These are phyloP conservation scores for Scenedesmus sp. DNA, from an alignment of 163 green algal genomes.

Conservation along the genomic window DNA sequence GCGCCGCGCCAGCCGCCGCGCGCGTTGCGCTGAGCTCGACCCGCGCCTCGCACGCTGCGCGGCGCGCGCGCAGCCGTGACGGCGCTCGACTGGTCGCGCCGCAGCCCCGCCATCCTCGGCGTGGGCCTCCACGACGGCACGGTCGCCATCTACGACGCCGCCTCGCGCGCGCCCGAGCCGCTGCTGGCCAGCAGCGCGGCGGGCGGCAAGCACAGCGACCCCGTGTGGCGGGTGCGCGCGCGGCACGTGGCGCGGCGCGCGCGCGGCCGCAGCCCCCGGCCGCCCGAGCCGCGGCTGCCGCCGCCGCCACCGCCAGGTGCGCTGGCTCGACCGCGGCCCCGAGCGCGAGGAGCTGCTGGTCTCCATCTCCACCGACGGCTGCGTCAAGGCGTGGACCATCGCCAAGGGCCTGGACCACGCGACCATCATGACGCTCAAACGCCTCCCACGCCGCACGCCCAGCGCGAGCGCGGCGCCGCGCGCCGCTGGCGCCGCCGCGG, in stretches of 20 bases:
- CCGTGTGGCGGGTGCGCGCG: slow-evolving; percentile 80
- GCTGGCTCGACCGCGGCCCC: slow-evolving; percentile 75
- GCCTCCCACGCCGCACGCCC: slow-evolving; percentile 60
- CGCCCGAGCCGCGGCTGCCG: no score
- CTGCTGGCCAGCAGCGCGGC: slow-evolving; percentile 45
- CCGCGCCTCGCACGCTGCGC: not conserved
- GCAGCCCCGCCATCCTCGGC: slow-evolving; percentile 78
- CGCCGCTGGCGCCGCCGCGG: not conserved
- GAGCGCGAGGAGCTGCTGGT: slow-evolving; percentile 86
- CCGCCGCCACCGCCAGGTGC: slow-evolving; percentile 52
- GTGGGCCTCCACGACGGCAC: slow-evolving; percentile 85
- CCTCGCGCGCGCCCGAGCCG: slow-evolving; percentile 20
- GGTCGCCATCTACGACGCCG: slow-evolving; percentile 85
- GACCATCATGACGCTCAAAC: slow-evolving; percentile 88
- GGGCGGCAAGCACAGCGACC: slow-evolving; percentile 80
- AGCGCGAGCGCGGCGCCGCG: not conserved
- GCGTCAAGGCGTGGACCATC: slow-evolving; percentile 85
- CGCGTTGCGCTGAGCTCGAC: not conserved
- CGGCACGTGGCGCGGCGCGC: not conserved
- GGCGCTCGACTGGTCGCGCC: slow-evolving; percentile 79
- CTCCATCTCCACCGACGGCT: slow-evolving; percentile 86
- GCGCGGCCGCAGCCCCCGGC: no score
- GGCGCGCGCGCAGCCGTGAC: slow-evolving; percentile 69
- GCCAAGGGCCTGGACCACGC: slow-evolving; percentile 82
- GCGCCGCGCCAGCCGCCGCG: not conserved